Conservation (phyloP, 169 alveolate genomes). For the Eimeria maxima region DNA sequence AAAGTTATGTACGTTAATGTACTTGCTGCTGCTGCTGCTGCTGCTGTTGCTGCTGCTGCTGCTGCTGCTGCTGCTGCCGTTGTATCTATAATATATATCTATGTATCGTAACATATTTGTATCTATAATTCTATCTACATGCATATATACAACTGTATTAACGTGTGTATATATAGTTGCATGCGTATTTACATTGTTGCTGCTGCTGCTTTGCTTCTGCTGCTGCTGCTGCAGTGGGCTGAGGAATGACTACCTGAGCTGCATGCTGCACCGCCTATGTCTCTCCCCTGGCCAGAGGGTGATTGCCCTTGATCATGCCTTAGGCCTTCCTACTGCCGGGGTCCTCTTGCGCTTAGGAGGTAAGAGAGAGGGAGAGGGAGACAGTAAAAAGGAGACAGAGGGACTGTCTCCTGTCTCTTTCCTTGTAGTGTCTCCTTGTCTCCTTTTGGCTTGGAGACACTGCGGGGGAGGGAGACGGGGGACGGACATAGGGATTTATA, state of each 20-base stretch:
- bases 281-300: background rate
- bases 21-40: constrained; percentile 4
- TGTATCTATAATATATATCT: background rate
- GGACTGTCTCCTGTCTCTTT: background rate
- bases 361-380: background rate
- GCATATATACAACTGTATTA: too few species aligned
- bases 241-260: background rate
- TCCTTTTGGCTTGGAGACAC: too few species aligned
- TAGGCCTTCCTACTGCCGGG: background rate
- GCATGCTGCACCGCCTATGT: background rate
- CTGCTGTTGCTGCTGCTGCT: constrained; percentile 19
- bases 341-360: background rate
- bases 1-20: background rate
- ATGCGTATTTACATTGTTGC: too few species aligned
- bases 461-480: too few species aligned
- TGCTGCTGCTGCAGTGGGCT: constrained; percentile 15
- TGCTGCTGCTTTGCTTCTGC: too few species aligned
- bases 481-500: too few species aligned
- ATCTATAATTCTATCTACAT: too few species aligned
- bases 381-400: background rate
- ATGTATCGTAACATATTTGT: too few species aligned
- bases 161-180: too few species aligned
- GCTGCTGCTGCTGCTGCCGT: too few species aligned
- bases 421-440: too few species aligned
- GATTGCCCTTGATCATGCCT: background rate